Percentiles rank a stretch among this genome's conserved stretches.
phyloP scores from a whole-genome alignment of 2,329 filamentous ascomycete genomes.

The Penicillium sp. region DNA sequence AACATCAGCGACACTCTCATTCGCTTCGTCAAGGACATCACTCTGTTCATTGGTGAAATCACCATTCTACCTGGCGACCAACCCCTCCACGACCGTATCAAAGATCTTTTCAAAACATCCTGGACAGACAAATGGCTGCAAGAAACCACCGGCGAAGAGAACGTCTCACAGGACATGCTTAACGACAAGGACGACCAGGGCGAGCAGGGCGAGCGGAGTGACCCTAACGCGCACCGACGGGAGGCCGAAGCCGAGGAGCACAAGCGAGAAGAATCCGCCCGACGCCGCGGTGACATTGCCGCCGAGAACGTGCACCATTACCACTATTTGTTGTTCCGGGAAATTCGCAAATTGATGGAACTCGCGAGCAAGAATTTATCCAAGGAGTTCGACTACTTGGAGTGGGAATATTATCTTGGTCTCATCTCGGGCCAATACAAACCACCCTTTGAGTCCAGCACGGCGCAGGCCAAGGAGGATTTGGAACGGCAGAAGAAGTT shows the following conservation, averaged over 20 bases:
- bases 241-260: conserved; percentile 49
- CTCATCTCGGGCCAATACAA: conserved; percentile 47
- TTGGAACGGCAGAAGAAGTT: background rate
- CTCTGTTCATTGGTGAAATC: conserved; percentile 57
- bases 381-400: conserved; percentile 43
- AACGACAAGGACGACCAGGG: conserved; percentile 8
- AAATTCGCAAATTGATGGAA: conserved; percentile 43
- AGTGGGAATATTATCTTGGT: conserved; percentile 54
- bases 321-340: conserved; percentile 42
- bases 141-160: conserved; percentile 17
- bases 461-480: conserved; percentile 6
- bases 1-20: conserved; percentile 47
- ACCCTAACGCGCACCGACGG: conserved; percentile 28
- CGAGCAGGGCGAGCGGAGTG: background rate
- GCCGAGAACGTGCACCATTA: conserved; percentile 55
- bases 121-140: conserved; percentile 24
- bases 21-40: conserved; percentile 56
- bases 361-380: conserved; percentile 35
- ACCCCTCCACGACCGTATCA: conserved; percentile 34
- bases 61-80: conserved; percentile 57
- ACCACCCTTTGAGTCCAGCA: background rate
- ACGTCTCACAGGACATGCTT: background rate
- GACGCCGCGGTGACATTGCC: conserved; percentile 44
- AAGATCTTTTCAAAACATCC: conserved; percentile 26
- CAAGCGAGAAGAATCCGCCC: conserved; percentile 44